Conservation (phyloP, 164 flowering plant genomes). For the Litsea cubeba region DNA sequence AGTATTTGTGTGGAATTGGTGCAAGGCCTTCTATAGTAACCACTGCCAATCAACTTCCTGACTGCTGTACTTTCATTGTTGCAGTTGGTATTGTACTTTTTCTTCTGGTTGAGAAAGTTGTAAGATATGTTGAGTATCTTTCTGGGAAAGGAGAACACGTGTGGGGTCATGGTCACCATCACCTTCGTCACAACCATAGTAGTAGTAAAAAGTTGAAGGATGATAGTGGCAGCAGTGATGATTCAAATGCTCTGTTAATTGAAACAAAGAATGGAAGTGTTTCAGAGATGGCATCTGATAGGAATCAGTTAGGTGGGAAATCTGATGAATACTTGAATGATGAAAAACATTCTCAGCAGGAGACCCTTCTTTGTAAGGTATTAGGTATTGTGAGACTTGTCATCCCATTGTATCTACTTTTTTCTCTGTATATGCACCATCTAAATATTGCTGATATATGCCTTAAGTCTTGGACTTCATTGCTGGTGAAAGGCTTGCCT, state of each 20-base stretch:
- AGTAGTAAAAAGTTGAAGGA: constrained; percentile 44
- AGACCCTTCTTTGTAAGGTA: constrained; percentile 55
- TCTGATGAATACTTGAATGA: constrained; percentile 25
- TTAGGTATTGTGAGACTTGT: not conserved
- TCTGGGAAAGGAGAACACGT: constrained; percentile 44
- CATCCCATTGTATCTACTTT: too few species aligned
- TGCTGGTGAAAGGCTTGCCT: too few species aligned
- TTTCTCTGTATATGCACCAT: too few species aligned
- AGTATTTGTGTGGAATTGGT: too few species aligned
- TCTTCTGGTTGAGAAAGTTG: constrained; percentile 87
- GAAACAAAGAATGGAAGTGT: constrained; percentile 19
- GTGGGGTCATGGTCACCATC: constrained; percentile 64
- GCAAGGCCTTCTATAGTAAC: too few species aligned
- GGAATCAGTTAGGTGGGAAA: constrained; percentile 18
- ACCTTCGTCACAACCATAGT: constrained; percentile 37
- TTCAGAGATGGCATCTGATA: constrained; percentile 19
- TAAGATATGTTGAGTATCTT: constrained; percentile 77
- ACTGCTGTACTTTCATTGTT: constrained; percentile 18
- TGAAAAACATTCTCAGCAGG: constrained; percentile 21
- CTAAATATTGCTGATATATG: too few species aligned
- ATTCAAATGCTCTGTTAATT: constrained; percentile 17
- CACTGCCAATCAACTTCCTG: not conserved
- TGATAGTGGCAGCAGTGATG: constrained; percentile 31
- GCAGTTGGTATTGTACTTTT: constrained; percentile 91
- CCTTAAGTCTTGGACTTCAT: too few species aligned